Base-by-base conservation (phyloP, 768 basidiomycete genomes). In the Sistotremastrum niveocremeum region DNA sequence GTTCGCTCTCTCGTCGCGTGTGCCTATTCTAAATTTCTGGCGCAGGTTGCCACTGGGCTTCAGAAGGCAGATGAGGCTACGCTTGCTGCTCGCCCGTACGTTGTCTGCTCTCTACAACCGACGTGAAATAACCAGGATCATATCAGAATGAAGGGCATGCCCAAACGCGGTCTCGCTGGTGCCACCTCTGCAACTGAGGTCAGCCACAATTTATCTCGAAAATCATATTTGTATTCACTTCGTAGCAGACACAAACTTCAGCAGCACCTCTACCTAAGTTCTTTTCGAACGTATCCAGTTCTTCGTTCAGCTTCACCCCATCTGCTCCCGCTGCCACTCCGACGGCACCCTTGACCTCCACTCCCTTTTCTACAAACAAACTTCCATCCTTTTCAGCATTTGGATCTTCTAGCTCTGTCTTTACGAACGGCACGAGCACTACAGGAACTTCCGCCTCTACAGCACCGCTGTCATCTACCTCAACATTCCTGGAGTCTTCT, bases 61-160 rank as follows among this genome's bases (percentile, higher is more conserved):
- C 65, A 66, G 51, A 77, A 70, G 59, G 84, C 84, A 42, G 73
- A 78, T 51, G 76, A 80, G 20, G 55, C 65, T 32, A 59, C 64
- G 34, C 61, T 86, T 34, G 72, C 72, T 33, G 66, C 54, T 31
- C 68, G 84, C 68, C 67, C 64, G 83, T 84, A 55, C 40, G 79
- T 62, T 34, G 46, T 42, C 11, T n/a, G 35, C 36, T 37, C 31
- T 30, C 32, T 36, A 20, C 41, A 11, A 34, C 11, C 32, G 32
- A 38, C 5, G 45, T 33, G 36, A 34, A 38, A 46, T 12, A 42
- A 41, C 48, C 54, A 34, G 61, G 46, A 20, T 44, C 41, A 32
- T 50, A 32, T 10, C 44, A 86, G 84, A 56, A 84, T 86, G 59
- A 73, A 72, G 43, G 74, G 62, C 29, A 62, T 86, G 30, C 84